These are phyloP conservation scores for Calonectria honghensis DNA, from an alignment of 2,329 filamentous ascomycete species.

Conservation along the genomic window DNA sequence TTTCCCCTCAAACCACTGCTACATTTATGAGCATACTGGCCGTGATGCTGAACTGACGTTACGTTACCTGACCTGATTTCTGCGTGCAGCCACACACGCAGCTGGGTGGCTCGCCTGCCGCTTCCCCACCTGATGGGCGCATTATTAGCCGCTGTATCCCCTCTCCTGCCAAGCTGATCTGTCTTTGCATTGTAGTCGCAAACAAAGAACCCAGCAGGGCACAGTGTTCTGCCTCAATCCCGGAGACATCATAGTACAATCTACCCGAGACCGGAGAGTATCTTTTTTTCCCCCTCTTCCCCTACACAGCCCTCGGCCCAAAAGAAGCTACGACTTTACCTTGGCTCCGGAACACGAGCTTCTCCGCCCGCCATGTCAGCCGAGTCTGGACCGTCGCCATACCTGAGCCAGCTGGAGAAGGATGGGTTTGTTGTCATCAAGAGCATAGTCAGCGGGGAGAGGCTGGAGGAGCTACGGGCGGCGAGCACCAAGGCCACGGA, in stretches of 20 bases:
- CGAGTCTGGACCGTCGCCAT: constrained; percentile 48
- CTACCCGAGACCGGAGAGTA: constrained; percentile 4
- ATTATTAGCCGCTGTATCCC: constrained; percentile 39
- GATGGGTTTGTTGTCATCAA: constrained; percentile 87
- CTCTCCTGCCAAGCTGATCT: constrained; percentile 29
- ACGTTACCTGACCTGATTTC: constrained; percentile 47
- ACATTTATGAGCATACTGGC: constrained; percentile 20
- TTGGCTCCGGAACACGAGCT: constrained; percentile 4
- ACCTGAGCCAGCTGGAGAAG: constrained; percentile 72
- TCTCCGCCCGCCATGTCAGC: constrained; percentile 38
- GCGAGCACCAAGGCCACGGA: constrained; percentile 75
- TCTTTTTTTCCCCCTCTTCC: background rate
- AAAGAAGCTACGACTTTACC: constrained; percentile 27
- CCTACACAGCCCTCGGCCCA: constrained; percentile 42
- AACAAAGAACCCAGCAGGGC: constrained; percentile 28
- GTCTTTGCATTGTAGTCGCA: constrained; percentile 30
- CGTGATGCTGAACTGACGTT: constrained; percentile 41
- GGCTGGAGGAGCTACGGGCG: constrained; percentile 75
- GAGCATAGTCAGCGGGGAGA: constrained; percentile 73
- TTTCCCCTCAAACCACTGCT: constrained; percentile 4
- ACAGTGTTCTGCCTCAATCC: constrained; percentile 36
- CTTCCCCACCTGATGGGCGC: constrained; percentile 49
- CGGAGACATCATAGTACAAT: constrained; percentile 41
- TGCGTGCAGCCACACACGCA: constrained; percentile 31
- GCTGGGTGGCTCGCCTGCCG: constrained; percentile 40